Evolutionary conservation across 2,329 filamentous ascomycete genomes (phyloP).

Genomic region (Colletotrichum eleusines): DNA sequence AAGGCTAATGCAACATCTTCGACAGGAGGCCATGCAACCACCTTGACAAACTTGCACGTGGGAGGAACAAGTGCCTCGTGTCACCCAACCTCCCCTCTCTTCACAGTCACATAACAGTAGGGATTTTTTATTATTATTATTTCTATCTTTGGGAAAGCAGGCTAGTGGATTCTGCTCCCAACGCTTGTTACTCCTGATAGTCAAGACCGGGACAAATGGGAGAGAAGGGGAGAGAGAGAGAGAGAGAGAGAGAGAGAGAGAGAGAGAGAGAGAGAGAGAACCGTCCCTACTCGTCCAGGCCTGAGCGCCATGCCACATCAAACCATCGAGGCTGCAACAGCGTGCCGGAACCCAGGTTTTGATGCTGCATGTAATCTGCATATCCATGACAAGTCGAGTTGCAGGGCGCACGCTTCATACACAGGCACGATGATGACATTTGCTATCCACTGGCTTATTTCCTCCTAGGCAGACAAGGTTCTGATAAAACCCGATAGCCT

Average conservation of each 20-base stretch:
- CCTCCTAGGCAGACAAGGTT: not conserved
- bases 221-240: not conserved
- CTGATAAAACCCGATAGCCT: not conserved
- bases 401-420: not conserved
- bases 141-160: no score
- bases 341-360: not conserved
- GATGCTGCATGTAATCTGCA: not conserved
- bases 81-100: conserved; percentile 7
- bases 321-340: conserved; percentile 7
- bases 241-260: not conserved
- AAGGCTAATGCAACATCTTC: conserved; percentile 41
- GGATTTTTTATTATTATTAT: not conserved
- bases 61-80: conserved; percentile 2
- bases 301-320: not conserved
- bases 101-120: not conserved
- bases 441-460: not conserved
- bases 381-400: not conserved
- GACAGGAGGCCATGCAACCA: conserved; percentile 30
- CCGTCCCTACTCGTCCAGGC: not conserved
- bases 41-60: conserved; percentile 36
- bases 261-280: not conserved
- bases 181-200: not conserved
- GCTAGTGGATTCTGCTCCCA: not conserved
- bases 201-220: not conserved
- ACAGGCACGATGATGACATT: conserved; percentile 16